Conservation (phyloP, 148 eudicot species). For the Drosera capensis region DNA sequence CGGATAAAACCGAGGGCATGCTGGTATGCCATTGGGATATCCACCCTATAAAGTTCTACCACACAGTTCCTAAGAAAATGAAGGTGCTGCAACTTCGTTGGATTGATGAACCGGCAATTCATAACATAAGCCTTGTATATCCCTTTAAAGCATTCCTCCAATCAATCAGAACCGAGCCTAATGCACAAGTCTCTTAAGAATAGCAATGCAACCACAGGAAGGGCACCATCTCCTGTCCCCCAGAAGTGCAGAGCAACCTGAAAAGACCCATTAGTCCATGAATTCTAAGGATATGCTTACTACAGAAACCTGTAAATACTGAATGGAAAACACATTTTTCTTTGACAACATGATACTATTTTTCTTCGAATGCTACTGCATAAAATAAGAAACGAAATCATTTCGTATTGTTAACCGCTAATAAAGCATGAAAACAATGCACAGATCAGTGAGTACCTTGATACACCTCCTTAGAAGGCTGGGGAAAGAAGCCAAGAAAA, state of each 20-base stretch:
- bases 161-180: constrained; percentile 76
- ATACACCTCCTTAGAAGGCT: constrained; percentile 79
- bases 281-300: too few species aligned
- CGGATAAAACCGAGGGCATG: constrained; percentile 79
- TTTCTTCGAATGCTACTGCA: too few species aligned
- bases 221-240: constrained; percentile 85
- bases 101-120: constrained; percentile 67
- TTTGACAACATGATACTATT: too few species aligned
- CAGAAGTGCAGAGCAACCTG: constrained; percentile 92
- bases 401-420: too few species aligned
- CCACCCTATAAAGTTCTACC: constrained; percentile 57
- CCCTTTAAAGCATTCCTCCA: constrained; percentile 88
- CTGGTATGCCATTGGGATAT: constrained; percentile 72
- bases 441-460: constrained; percentile 37
- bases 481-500: constrained; percentile 90
- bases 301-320: too few species aligned
- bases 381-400: too few species aligned
- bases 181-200: constrained; percentile 73
- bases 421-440: constrained; percentile 3
- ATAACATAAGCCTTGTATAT: constrained; percentile 84
- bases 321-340: too few species aligned
- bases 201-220: constrained; percentile 65
- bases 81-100: constrained; percentile 70
- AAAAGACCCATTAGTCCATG: too few species aligned
- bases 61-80: constrained; percentile 76